Evolutionary conservation across 805 yeast species (phyloP).

Genomic region (Candida taoyuanica): DNA sequence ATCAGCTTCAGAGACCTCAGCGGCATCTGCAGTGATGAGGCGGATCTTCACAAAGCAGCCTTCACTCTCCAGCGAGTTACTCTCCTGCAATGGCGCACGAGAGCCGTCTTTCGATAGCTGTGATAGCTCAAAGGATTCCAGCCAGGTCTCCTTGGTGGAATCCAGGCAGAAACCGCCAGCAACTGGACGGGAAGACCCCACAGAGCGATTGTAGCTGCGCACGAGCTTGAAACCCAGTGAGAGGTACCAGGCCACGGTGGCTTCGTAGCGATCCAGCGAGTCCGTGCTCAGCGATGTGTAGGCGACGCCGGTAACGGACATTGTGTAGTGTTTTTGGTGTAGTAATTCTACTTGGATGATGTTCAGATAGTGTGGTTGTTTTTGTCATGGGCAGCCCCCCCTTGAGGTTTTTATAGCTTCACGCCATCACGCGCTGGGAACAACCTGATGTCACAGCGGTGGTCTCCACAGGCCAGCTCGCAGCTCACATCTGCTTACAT

Average conservation of each 20-base stretch:
- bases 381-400: neutral
- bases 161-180: constrained; percentile 56
- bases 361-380: neutral
- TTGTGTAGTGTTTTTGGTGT: constrained; percentile 2
- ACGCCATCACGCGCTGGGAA: neutral
- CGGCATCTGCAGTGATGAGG: constrained; percentile 24
- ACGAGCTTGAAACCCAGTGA: constrained; percentile 56
- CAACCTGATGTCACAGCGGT: neutral
- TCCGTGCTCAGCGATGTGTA: constrained; percentile 59
- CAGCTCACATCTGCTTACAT: neutral
- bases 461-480: no score
- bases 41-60: constrained; percentile 48
- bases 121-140: constrained; percentile 61
- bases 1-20: constrained; percentile 22
- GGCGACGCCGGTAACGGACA: constrained; percentile 38
- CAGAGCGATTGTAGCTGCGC: constrained; percentile 54
- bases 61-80: constrained; percentile 34
- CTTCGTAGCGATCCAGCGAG: constrained; percentile 40
- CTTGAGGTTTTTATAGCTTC: neutral
- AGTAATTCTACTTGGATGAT: neutral
- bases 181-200: constrained; percentile 32
- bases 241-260: constrained; percentile 52
- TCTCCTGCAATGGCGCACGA: constrained; percentile 48
- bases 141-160: constrained; percentile 67
- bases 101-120: constrained; percentile 50